Conservation (phyloP, 495 filamentous ascomycete species). For the Lasiosphaeria hispida region DNA sequence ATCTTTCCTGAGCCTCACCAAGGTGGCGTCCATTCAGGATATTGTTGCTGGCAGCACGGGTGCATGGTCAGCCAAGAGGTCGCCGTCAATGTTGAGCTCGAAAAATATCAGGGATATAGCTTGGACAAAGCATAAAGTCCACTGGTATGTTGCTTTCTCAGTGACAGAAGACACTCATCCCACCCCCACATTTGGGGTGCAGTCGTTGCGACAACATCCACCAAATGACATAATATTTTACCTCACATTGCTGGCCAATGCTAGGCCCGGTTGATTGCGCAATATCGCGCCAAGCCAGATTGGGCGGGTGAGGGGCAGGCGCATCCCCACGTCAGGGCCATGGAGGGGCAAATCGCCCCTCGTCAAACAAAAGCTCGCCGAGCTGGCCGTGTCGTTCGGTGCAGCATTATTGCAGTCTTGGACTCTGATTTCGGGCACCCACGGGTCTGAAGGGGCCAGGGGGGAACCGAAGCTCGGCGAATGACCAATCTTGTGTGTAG, state of each 20-base stretch:
- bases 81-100: no score
- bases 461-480: neutral
- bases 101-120: no score
- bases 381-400: conserved; percentile 1
- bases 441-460: conserved; percentile 1
- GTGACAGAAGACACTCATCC: neutral
- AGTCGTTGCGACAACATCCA: conserved; percentile 25
- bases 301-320: conserved; percentile 29
- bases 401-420: conserved; percentile 4
- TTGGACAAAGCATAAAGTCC: no score
- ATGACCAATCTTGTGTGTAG: conserved; percentile 9
- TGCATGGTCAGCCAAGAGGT: no score
- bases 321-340: conserved; percentile 30
- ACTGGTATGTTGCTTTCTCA: no score
- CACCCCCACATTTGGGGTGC: conserved; percentile 11
- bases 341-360: conserved; percentile 32
- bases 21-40: no score
- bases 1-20: no score
- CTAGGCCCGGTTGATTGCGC: conserved; percentile 28
- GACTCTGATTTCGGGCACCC: conserved; percentile 6
- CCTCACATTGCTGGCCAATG: conserved; percentile 24
- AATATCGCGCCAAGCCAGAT: conserved; percentile 34
- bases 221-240: conserved; percentile 35
- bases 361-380: conserved; percentile 12
- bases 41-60: no score